A percentile compares a stretch with the other conserved stretches of the same genome.
Conservation (phyloP, 371 early-diverging fungal genomes). For the Mucor indicus region DNA sequence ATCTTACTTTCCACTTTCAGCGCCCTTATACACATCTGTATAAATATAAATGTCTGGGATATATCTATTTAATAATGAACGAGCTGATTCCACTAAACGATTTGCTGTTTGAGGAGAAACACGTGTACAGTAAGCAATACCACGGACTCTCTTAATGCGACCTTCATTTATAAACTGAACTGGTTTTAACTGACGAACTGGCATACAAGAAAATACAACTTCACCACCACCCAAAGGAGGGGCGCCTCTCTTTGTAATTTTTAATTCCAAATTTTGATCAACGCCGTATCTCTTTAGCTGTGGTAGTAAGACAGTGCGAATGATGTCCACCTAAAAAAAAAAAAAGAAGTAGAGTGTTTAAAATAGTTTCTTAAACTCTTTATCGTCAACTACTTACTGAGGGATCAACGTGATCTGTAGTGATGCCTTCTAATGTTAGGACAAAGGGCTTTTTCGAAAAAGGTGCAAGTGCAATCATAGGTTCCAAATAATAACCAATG, state of each 20-base stretch:
- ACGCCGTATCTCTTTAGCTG: slow-evolving; percentile 84
- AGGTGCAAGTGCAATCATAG: slow-evolving; percentile 87
- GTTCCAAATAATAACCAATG: slow-evolving; percentile 92
- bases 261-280: slow-evolving; percentile 78
- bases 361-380: neutral
- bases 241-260: slow-evolving; percentile 91
- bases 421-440: slow-evolving; percentile 85
- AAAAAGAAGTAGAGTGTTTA: neutral
- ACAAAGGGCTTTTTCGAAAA: slow-evolving; percentile 86
- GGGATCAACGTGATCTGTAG: slow-evolving; percentile 86
- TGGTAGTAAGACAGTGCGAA: slow-evolving; percentile 89
- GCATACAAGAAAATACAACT: slow-evolving; percentile 82
- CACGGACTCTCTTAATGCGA: slow-evolving; percentile 90
- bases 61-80: slow-evolving; percentile 80
- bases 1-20: slow-evolving; percentile 75
- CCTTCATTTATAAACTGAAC: slow-evolving; percentile 81
- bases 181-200: slow-evolving; percentile 77
- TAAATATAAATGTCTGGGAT: slow-evolving; percentile 97
- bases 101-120: slow-evolving; percentile 95
- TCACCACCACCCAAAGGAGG: slow-evolving; percentile 96
- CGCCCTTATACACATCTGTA: slow-evolving; percentile 95
- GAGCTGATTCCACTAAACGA: slow-evolving; percentile 87
- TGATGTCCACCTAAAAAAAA: slow-evolving; percentile 70
- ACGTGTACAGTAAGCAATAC: slow-evolving; percentile 89
- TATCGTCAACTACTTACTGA: slow-evolving; percentile 44